These are phyloP conservation scores for Psilocybe azurescens DNA, from an alignment of 768 basidiomycete species.

Conservation along the genomic window DNA sequence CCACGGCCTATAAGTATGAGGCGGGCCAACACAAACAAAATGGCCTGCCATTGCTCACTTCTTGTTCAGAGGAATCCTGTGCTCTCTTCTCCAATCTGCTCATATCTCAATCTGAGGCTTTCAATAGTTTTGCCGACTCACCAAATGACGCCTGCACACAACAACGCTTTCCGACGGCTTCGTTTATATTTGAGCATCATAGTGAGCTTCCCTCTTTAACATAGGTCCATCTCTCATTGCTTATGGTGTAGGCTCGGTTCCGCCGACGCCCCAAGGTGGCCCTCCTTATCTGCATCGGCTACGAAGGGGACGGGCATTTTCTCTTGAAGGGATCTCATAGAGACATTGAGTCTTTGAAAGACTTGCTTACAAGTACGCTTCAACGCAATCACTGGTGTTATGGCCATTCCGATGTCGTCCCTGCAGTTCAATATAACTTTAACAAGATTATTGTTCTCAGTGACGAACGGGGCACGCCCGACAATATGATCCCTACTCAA, in stretches of 20 bases:
- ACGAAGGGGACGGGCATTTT: background rate
- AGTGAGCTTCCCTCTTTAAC: background rate
- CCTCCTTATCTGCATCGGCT: slow-evolving; percentile 19
- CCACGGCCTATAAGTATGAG: no score
- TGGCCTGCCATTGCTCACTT: no score
- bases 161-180: background rate
- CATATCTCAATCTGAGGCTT: background rate
- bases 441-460: slow-evolving; percentile 7
- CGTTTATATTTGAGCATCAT: background rate
- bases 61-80: no score
- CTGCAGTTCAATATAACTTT: background rate
- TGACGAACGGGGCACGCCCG: background rate
- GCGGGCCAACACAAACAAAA: no score
- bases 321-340: background rate
- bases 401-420: no score
- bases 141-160: background rate
- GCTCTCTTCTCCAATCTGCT: background rate
- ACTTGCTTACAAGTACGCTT: slow-evolving; percentile 14
- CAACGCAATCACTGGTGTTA: no score
- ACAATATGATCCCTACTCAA: background rate
- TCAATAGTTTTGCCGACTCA: no score
- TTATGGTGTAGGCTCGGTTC: background rate
- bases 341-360: slow-evolving; percentile 10
- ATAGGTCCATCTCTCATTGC: background rate
- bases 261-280: slow-evolving; percentile 13